phyloP scores from a whole-genome alignment of 2,329 filamentous ascomycete species.

The Niveomyces coronatus region DNA sequence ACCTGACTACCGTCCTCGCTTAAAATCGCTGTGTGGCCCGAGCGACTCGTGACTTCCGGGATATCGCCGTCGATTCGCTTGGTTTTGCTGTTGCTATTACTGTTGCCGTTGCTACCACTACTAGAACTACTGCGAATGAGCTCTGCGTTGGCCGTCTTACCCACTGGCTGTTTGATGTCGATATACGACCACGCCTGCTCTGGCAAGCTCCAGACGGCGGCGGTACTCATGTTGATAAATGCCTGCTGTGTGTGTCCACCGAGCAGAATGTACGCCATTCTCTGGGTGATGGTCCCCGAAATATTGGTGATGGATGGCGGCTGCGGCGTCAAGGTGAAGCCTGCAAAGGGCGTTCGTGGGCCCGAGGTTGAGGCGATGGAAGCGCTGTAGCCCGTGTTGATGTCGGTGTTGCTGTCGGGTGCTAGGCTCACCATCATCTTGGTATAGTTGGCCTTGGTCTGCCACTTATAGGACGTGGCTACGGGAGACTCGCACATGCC shows the following conservation, averaged over 20 bases:
- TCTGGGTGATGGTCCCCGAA: conserved; percentile 55
- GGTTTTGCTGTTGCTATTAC: conserved; percentile 14
- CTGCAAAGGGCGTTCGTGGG: conserved; percentile 69
- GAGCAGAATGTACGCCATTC: conserved; percentile 69
- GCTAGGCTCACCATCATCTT: conserved; percentile 65
- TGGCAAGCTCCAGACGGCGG: conserved; percentile 78
- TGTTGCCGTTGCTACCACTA: conserved; percentile 15
- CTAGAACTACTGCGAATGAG: conserved; percentile 45
- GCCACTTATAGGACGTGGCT: conserved; percentile 42
- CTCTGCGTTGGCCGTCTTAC: conserved; percentile 36
- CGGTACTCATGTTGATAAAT: conserved; percentile 90
- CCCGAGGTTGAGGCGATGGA: conserved; percentile 37
- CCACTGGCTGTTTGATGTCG: conserved; percentile 40
- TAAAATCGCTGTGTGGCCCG: conserved; percentile 78
- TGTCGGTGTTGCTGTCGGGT: conserved; percentile 25
- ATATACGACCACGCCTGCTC: conserved; percentile 82
- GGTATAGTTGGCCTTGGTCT: conserved; percentile 64
- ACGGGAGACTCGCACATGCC: conserved; percentile 66
- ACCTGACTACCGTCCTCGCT: conserved; percentile 69
- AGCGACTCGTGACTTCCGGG: conserved; percentile 60
- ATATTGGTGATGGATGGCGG: conserved; percentile 59
- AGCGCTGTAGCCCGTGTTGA: conserved; percentile 24
- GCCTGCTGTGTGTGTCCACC: conserved; percentile 76
- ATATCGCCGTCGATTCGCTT: background rate
- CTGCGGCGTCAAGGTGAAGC: conserved; percentile 72